These are phyloP conservation scores for Mariannaea elegans DNA, from an alignment of 2,329 filamentous ascomycete genomes.

Conservation along the genomic window DNA sequence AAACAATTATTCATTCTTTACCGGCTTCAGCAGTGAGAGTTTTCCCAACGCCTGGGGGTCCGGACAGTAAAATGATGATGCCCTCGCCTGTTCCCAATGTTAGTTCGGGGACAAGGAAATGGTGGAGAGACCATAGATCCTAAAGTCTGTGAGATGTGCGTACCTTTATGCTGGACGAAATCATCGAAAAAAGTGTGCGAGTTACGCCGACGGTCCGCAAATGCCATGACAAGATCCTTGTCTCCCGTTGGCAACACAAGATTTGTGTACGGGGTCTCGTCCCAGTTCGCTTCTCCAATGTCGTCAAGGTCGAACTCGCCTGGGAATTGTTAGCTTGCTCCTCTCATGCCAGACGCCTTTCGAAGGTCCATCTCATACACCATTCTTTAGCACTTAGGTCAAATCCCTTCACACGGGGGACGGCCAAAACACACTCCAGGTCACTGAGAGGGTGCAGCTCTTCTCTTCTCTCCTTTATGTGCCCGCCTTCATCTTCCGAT, in stretches of 20 bases:
- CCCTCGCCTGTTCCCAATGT: constrained; percentile 11
- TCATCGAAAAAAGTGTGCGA: not conserved
- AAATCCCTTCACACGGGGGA: constrained; percentile 2
- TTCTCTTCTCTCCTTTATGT: not conserved
- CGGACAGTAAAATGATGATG: constrained; percentile 41
- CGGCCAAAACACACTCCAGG: not conserved
- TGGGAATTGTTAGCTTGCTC: not conserved
- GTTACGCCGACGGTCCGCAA: not conserved
- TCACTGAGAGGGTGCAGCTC: not conserved
- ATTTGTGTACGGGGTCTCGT: not conserved
- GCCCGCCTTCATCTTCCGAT: not conserved
- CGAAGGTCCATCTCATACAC: not conserved
- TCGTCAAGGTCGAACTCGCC: not conserved
- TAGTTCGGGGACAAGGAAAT: not conserved
- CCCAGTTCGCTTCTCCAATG: not conserved
- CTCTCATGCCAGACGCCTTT: not conserved
- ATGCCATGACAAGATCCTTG: not conserved
- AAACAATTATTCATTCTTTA: not conserved
- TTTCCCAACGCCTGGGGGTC: constrained; percentile 41
- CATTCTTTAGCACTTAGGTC: constrained; percentile 2
- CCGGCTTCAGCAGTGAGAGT: constrained; percentile 37
- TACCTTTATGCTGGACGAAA: constrained; percentile 5
- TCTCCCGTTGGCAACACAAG: not conserved
- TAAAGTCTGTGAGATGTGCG: no score
- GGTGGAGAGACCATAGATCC: not conserved